A percentile compares a stretch with the other conserved stretches of the same genome.
phyloP scores from a whole-genome alignment of 257 asterid genomes.

The Capsicum pubescens region DNA sequence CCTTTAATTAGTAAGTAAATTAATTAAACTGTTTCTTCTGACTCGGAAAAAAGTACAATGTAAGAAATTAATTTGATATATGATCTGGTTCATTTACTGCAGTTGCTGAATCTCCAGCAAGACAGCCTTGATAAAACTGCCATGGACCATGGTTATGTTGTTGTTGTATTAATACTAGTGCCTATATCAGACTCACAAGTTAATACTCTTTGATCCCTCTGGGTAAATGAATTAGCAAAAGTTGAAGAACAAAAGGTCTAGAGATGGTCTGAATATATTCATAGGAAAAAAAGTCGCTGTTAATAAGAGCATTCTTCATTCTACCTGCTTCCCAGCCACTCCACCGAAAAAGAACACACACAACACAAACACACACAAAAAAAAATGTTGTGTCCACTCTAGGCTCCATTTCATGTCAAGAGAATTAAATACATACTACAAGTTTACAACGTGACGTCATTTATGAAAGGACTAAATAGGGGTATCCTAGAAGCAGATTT shows the following conservation, averaged over 20 bases:
- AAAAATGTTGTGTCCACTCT: not conserved
- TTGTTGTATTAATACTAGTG: not conserved
- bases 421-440: not conserved
- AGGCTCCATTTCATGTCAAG: not conserved
- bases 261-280: no score
- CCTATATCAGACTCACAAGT: not conserved
- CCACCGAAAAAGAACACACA: no score
- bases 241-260: conserved; percentile 17
- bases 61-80: not conserved
- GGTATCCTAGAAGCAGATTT: conserved; percentile 15
- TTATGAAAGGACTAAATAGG: not conserved
- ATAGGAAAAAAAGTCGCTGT: not conserved
- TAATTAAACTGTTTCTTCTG: not conserved
- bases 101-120: no score
- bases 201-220: not conserved
- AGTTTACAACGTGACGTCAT: not conserved
- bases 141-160: no score
- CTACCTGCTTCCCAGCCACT: not conserved
- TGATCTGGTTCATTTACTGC: no score
- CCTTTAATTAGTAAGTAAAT: not conserved
- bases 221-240: not conserved
- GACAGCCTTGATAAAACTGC: not conserved
- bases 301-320: conserved; percentile 39
- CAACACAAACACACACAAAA: no score
- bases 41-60: not conserved